These are phyloP conservation scores for Herpetomonas samuelpessoai DNA, from an alignment of 208 protist genomes.

Conservation along the genomic window DNA sequence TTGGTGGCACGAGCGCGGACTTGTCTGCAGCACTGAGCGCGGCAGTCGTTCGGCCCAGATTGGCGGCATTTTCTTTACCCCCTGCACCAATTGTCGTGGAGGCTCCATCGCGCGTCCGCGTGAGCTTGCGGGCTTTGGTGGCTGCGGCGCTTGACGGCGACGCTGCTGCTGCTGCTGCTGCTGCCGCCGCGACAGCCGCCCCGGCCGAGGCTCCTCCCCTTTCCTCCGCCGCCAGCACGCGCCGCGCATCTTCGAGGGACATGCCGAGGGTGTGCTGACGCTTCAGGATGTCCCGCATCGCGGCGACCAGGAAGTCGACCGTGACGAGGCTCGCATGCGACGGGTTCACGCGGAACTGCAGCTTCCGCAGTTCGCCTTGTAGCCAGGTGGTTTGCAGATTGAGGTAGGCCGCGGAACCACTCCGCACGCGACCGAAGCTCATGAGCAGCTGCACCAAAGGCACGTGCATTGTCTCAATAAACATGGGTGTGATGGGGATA, in stretches of 20 bases:
- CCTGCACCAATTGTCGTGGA: not conserved
- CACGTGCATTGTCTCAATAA: constrained; percentile 75
- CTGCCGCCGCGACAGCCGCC: not conserved
- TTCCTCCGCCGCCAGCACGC: constrained; percentile 1
- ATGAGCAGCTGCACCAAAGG: constrained; percentile 78
- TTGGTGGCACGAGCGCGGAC: constrained; percentile 44
- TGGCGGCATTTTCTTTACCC: not conserved
- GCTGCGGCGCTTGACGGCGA: not conserved
- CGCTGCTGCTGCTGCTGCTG: not conserved
- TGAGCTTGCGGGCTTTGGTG: not conserved
- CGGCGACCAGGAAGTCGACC: constrained; percentile 73
- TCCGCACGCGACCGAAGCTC: constrained; percentile 61
- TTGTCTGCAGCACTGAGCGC: not conserved
- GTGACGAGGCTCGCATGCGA: constrained; percentile 51
- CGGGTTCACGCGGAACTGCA: constrained; percentile 69
- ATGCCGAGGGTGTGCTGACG: constrained; percentile 67
- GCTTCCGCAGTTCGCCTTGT: constrained; percentile 57
- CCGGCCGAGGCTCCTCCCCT: not conserved
- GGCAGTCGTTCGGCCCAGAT: not conserved
- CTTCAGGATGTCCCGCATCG: constrained; percentile 48
- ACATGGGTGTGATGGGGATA: constrained; percentile 64
- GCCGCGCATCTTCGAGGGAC: constrained; percentile 13
- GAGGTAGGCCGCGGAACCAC: constrained; percentile 47
- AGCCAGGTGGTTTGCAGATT: constrained; percentile 69
- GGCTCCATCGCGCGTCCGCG: not conserved